Evolutionary conservation across 257 asterid species (phyloP), one percentile per base, ranked within the genome.

Genomic region (Solanum ossicruentum): DNA sequence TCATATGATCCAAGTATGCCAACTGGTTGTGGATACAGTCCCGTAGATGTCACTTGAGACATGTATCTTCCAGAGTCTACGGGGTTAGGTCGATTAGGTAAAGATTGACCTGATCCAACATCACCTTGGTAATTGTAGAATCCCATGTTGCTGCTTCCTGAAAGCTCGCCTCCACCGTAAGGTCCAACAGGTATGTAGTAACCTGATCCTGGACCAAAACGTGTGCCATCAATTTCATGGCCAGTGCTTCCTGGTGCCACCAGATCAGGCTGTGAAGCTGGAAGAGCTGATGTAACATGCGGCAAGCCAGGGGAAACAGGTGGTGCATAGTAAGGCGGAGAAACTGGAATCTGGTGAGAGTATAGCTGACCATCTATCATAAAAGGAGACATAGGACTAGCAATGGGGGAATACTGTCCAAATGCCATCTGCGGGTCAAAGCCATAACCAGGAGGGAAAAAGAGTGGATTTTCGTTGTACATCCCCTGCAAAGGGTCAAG

Each of bases 1-100:
- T 97, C 99, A 72, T 97, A 97, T 1, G 98, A 89, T 84, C 99
- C 99, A 90, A 92, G 97, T 89, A 95, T 87, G 87, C 99, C 99
- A 88, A 91, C 80, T 66, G 97, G 94, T 77, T 91, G 99, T 70
- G 93, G 97, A 91, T 95, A 97, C 39, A 92, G 86, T 84, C 93
- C 88, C 86, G 98, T 98, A 85, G 99, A 91, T 84, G 95, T 81
- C 89, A 95, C 86, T 72, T 95, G 98, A 88, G 98, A 89, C 90
- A 91, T 85, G 91, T 92, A 93, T 88, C 97, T 91, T 91, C 95
- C 91, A 13, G 96, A 52, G 85, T 94, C 99, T 82, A 92, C 52
- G 84, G 97, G 86, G 89, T 85, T 91, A 23, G 96, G 85, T 58
- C 89, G 98, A 85, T 89, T 92, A n/a, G 96, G 60, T 88, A 94